A percentile compares a stretch with the other conserved stretches of the same genome.
Evolutionary conservation across 2,329 filamentous ascomycete genomes (phyloP).

Genomic region (Paraphoma sp.): DNA sequence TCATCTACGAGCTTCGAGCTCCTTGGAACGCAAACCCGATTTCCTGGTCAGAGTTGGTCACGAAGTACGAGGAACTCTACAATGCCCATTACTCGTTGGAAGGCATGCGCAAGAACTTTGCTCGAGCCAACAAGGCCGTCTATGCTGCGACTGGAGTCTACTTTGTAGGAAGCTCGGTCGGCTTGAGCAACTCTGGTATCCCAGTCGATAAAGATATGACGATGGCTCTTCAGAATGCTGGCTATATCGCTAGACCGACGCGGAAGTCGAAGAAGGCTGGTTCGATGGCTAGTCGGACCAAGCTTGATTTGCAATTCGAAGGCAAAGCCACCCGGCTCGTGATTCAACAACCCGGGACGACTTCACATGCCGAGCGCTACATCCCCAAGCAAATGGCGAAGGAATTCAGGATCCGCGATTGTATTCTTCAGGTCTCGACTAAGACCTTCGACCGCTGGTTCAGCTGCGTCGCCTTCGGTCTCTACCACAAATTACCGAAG

Average conservation of each 20-base stretch:
- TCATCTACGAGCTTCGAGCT: background rate
- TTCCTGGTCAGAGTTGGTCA: background rate
- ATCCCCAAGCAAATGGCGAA: background rate
- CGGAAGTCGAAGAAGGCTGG: background rate
- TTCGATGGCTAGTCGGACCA: no score
- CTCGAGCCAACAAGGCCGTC: conserved; percentile 9
- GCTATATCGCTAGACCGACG: background rate
- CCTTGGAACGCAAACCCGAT: conserved; percentile 1
- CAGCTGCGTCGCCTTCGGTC: conserved; percentile 1
- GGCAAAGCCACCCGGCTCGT: background rate
- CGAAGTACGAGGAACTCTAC: background rate
- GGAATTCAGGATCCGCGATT: background rate
- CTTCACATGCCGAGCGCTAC: background rate
- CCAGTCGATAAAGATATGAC: background rate
- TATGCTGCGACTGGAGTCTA: conserved; percentile 17
- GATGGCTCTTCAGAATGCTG: background rate
- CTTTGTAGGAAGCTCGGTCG: conserved; percentile 7
- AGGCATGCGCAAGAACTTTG: conserved; percentile 17
- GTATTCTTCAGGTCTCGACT: background rate
- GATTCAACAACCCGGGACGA: background rate
- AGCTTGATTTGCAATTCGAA: no score
- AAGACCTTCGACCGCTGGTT: conserved; percentile 7
- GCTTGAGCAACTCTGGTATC: conserved; percentile 5
- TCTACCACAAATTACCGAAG: conserved; percentile 2
- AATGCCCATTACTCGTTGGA: background rate